Evolutionary conservation across 2,329 filamentous ascomycete species (phyloP).

Genomic region (Ceratocystis variospora): DNA sequence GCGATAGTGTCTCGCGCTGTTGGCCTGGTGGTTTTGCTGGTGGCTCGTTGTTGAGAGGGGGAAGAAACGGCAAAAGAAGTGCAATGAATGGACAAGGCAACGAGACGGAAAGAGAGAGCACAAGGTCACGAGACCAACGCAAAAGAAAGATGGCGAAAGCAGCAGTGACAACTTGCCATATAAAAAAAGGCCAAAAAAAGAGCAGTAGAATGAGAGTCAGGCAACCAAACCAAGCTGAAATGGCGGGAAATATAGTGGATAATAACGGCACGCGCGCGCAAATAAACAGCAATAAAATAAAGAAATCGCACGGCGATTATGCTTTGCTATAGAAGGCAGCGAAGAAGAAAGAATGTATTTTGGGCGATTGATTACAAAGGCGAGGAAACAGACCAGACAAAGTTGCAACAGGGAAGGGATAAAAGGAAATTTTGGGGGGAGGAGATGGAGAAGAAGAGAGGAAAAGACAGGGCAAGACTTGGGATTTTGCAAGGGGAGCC

Average conservation of each 20-base stretch:
- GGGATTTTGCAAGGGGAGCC: too few relatives aligned
- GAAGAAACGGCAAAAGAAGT: too few relatives aligned
- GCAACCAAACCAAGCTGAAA: neutral
- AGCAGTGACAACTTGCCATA: too few relatives aligned
- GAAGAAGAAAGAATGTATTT: neutral
- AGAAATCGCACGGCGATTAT: conserved; percentile 2
- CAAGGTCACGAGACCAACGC: too few relatives aligned
- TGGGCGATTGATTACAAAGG: neutral
- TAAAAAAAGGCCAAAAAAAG: neutral
- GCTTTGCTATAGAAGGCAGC: neutral
- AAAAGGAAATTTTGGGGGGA: neutral
- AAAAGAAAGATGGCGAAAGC: too few relatives aligned
- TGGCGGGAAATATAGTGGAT: neutral
- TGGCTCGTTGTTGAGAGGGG: too few relatives aligned
- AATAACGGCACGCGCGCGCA: neutral
- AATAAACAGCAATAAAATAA: neutral
- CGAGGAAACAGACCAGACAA: neutral
- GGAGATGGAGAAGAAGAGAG: neutral
- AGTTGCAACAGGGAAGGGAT: neutral
- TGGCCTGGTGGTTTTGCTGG: too few relatives aligned
- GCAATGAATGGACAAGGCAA: too few relatives aligned
- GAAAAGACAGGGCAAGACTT: neutral
- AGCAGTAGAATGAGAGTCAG: neutral
- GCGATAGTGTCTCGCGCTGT: too few relatives aligned
- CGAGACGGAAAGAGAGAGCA: too few relatives aligned